phyloP scores from a whole-genome alignment of 2,329 filamentous ascomycete genomes.

The Fusarium hainanense region DNA sequence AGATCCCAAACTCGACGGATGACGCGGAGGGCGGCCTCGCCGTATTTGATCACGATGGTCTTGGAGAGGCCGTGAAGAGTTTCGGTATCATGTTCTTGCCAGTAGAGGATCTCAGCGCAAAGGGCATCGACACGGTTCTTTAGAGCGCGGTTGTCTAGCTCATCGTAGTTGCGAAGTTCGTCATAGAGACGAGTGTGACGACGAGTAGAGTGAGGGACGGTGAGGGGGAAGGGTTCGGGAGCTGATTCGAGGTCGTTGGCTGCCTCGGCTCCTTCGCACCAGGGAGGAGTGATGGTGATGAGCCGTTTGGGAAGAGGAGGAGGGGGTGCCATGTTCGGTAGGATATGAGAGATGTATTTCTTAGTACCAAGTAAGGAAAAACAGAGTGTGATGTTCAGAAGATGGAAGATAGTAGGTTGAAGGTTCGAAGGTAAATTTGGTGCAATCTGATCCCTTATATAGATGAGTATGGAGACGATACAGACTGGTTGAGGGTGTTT shows the following conservation, averaged over 20 bases:
- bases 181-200: slow-evolving; percentile 26
- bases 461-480: neutral
- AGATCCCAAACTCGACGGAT: slow-evolving; percentile 38
- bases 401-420: neutral
- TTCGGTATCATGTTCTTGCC: slow-evolving; percentile 9
- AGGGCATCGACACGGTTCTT: slow-evolving; percentile 18
- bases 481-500: neutral
- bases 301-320: slow-evolving; percentile 25
- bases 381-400: neutral
- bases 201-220: slow-evolving; percentile 22
- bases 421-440: neutral
- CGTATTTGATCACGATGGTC: slow-evolving; percentile 34
- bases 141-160: slow-evolving; percentile 17
- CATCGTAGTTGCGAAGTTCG: neutral
- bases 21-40: slow-evolving; percentile 33
- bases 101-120: slow-evolving; percentile 26
- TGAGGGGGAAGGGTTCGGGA: slow-evolving; percentile 9
- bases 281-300: slow-evolving; percentile 25
- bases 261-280: neutral
- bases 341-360: neutral
- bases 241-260: neutral
- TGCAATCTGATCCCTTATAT: neutral
- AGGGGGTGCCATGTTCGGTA: slow-evolving; percentile 11
- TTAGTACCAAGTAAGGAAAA: neutral
- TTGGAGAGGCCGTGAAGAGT: slow-evolving; percentile 35